Evolutionary conservation across 352 stramenopile species (phyloP).

Genomic region (Phytophthora syringae): DNA sequence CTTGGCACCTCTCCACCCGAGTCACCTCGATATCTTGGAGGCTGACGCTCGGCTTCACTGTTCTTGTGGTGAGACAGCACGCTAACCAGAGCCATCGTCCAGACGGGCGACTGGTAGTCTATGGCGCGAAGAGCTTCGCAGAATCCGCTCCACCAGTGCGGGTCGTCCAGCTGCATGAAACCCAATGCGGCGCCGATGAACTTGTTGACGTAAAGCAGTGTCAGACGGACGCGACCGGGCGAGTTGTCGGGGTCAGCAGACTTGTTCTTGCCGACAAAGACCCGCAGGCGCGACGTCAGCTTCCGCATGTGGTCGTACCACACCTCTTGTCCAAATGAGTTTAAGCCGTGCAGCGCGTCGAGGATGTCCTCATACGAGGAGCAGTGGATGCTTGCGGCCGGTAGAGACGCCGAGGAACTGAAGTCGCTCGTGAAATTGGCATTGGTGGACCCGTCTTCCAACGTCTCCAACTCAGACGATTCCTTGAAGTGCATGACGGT

Average conservation of each 20-base stretch:
- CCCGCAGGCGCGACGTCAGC: slow-evolving; percentile 1
- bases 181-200: slow-evolving; percentile 6
- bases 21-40: too few relatives aligned
- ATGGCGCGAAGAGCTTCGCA: slow-evolving; percentile 7
- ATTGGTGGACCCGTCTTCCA: slow-evolving; percentile 15
- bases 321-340: not conserved
- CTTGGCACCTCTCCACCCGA: too few relatives aligned
- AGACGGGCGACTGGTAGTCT: slow-evolving; percentile 3
- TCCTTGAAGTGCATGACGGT: slow-evolving; percentile 22
- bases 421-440: slow-evolving; percentile 27
- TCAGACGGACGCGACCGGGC: not conserved
- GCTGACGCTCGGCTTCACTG: too few relatives aligned
- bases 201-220: slow-evolving; percentile 9
- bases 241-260: slow-evolving; percentile 5
- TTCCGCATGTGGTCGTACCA: not conserved
- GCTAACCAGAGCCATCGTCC: slow-evolving; percentile 11
- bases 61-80: slow-evolving; percentile 1
- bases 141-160: slow-evolving; percentile 5
- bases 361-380: not conserved
- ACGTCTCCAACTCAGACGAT: not conserved
- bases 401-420: slow-evolving; percentile 2
- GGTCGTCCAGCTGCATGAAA: slow-evolving; percentile 1
- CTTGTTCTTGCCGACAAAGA: slow-evolving; percentile 17
- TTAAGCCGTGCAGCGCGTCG: not conserved
- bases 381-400: not conserved